These are phyloP conservation scores for Poa annua DNA, from an alignment of 176 grass and related monocot species.

Conservation along the genomic window DNA sequence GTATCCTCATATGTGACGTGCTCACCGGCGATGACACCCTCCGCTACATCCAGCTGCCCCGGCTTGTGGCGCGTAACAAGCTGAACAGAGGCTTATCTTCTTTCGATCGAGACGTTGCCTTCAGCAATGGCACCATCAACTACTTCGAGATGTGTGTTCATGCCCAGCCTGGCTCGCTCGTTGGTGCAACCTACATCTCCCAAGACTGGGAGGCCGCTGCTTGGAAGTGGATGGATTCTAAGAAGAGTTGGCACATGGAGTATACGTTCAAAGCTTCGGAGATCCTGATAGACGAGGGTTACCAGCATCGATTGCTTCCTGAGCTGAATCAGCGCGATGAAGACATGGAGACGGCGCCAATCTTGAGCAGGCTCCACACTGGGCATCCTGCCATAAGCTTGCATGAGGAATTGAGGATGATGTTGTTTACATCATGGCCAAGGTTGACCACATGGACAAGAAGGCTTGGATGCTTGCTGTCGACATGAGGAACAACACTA, in stretches of 20 bases:
- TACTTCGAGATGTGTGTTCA: background rate
- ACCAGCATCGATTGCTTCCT: background rate
- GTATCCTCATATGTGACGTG: background rate
- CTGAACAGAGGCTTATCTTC: background rate
- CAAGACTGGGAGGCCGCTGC: background rate
- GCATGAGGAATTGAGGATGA: background rate
- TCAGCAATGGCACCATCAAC: background rate
- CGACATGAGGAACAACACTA: background rate
- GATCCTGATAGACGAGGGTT: background rate
- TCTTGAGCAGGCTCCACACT: background rate
- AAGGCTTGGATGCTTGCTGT: background rate
- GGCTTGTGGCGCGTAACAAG: background rate
- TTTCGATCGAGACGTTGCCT: background rate
- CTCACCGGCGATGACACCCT: background rate
- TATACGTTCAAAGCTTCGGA: background rate
- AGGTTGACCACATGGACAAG: background rate
- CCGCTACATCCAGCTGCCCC: background rate
- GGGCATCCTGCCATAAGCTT: background rate
- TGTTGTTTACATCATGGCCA: background rate
- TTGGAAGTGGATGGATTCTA: background rate
- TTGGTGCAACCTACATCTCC: slow-evolving; percentile 18
- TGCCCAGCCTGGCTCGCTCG: background rate
- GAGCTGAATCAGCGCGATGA: background rate
- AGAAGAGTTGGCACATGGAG: background rate
- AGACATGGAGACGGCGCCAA: background rate